Percentiles rank a stretch among this genome's conserved stretches.
Evolutionary conservation across 768 basidiomycete species (phyloP).

Genomic region (Trametes punicea): DNA sequence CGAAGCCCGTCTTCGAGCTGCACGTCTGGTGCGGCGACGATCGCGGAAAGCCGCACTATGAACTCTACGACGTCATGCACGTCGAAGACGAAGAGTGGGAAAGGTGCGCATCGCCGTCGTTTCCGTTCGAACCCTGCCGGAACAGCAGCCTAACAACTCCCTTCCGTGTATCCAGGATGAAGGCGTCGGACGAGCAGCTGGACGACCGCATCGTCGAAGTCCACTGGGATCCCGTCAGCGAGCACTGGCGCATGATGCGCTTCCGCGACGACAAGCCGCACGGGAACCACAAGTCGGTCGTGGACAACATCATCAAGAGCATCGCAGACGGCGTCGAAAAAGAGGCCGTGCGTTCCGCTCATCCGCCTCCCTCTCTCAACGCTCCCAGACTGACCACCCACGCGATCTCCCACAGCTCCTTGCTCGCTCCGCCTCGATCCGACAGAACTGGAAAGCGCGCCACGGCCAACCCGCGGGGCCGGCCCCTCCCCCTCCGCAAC

Average conservation of each 20-base stretch:
- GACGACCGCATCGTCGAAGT: slow-evolving; percentile 96
- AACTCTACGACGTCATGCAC: slow-evolving; percentile 80
- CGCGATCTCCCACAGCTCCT: slow-evolving; percentile 51
- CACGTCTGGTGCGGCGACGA: slow-evolving; percentile 79
- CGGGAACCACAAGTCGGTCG: slow-evolving; percentile 83
- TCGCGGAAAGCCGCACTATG: slow-evolving; percentile 55
- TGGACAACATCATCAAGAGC: slow-evolving; percentile 85
- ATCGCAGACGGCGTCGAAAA: slow-evolving; percentile 95
- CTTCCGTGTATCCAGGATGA: slow-evolving; percentile 55
- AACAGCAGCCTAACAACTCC: neutral
- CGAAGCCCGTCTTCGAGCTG: slow-evolving; percentile 84
- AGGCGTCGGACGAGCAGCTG: slow-evolving; percentile 76
- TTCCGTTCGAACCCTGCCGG: no score
- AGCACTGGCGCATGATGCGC: slow-evolving; percentile 86
- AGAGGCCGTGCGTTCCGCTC: slow-evolving; percentile 50
- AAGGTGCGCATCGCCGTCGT: slow-evolving; percentile 48
- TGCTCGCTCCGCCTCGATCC: slow-evolving; percentile 57
- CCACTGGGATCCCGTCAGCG: slow-evolving; percentile 70
- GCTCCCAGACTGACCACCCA: neutral
- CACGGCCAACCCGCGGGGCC: slow-evolving; percentile 32
- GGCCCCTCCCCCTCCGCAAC: neutral
- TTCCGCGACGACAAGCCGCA: slow-evolving; percentile 93
- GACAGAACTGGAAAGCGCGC: slow-evolving; percentile 73
- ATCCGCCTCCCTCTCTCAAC: neutral
- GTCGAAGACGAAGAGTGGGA: slow-evolving; percentile 94